Percentiles rank a stretch among this genome's conserved stretches.
Conservation (phyloP, 305 asterid genomes). For the Stenogyne calaminthoides region DNA sequence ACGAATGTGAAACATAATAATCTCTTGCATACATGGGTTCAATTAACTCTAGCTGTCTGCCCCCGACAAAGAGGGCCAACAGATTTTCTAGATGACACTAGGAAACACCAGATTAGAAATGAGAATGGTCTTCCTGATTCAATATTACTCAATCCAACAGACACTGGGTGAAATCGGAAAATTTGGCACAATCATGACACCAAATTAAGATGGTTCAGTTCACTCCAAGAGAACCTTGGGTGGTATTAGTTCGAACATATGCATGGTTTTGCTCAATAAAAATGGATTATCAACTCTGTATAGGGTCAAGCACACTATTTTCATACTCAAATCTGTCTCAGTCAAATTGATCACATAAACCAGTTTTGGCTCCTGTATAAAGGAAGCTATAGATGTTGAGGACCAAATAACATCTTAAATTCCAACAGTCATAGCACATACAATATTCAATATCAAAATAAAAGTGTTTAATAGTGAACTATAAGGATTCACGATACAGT, state of each 20-base stretch:
- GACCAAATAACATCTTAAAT: constrained; percentile 18
- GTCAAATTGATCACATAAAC: not conserved
- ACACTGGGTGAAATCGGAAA: not conserved
- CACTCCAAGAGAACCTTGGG: not conserved
- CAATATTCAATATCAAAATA: constrained; percentile 13
- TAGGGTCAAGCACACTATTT: not conserved
- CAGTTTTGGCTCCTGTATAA: not conserved
- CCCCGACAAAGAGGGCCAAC: constrained; percentile 10
- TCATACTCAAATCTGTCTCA: constrained; percentile 12
- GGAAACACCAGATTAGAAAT: not conserved
- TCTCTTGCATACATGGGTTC: not conserved
- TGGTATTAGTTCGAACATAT: constrained; percentile 1
- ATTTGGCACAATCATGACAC: not conserved
- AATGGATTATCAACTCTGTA: not conserved
- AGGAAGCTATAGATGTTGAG: constrained; percentile 13
- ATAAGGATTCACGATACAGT: not conserved
- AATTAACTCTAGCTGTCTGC: not conserved
- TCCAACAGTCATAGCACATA: constrained; percentile 13
- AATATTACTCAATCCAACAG: not conserved
- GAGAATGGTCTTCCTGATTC: constrained; percentile 12
- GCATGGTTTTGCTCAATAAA: not conserved
- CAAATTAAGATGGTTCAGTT: not conserved
- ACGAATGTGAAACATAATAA: too few relatives aligned
- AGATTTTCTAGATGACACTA: constrained; percentile 10
- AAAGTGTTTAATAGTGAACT: constrained; percentile 7